phyloP scores from a whole-genome alignment of 495 filamentous ascomycete genomes.

The Tuber calosporum region DNA sequence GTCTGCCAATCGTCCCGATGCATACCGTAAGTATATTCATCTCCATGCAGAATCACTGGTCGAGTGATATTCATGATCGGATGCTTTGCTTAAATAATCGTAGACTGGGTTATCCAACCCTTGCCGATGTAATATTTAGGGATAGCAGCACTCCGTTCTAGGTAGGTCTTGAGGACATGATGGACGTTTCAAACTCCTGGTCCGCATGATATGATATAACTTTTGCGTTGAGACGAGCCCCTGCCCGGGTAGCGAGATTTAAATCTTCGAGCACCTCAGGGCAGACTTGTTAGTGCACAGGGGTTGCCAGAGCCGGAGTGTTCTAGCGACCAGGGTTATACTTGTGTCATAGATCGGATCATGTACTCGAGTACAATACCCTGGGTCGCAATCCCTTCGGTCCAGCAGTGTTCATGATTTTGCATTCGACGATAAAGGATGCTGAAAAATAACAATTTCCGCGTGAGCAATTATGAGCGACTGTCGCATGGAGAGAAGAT shows the following conservation, averaged over 20 bases:
- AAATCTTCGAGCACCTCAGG: not conserved
- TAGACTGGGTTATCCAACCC: not conserved
- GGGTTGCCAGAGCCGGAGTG: not conserved
- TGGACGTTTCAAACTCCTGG: not conserved
- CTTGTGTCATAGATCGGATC: not conserved
- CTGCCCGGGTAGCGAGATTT: not conserved
- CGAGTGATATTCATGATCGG: slow-evolving; percentile 3
- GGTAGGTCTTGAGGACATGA: not conserved
- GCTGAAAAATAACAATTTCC: not conserved
- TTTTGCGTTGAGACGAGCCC: not conserved
- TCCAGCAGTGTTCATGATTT: not conserved
- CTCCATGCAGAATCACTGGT: not conserved
- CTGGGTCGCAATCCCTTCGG: not conserved
- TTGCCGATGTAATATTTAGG: not conserved
- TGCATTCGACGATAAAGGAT: not conserved
- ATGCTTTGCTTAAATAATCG: not conserved
- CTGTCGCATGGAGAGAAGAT: not conserved
- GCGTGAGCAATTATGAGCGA: not conserved
- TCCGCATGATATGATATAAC: not conserved
- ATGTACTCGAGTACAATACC: not conserved
- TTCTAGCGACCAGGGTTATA: not conserved
- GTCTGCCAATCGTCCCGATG: no score
- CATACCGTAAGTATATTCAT: not conserved
- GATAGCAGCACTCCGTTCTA: not conserved
- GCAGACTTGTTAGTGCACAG: not conserved